These are phyloP conservation scores for Epithele typhae DNA, from an alignment of 768 basidiomycete species.

Conservation along the genomic window DNA sequence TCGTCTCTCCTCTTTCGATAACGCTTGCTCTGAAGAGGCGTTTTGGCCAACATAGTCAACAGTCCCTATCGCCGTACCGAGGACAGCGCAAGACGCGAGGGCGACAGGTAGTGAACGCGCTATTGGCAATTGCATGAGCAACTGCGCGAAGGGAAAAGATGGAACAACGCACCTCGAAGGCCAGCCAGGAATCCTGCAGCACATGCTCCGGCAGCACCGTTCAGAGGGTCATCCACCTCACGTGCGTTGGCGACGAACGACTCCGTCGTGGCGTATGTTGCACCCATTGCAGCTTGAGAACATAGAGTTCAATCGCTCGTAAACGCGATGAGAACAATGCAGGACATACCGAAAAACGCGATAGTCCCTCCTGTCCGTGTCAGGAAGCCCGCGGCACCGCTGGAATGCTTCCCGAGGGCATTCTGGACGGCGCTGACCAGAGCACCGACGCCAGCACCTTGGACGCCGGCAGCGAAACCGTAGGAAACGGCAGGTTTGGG, in stretches of 20 bases:
- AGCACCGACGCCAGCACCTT: constrained; percentile 60
- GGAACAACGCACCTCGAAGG: constrained; percentile 56
- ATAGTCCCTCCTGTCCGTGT: constrained; percentile 87
- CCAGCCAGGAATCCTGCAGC: constrained; percentile 93
- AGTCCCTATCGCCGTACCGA: constrained; percentile 77
- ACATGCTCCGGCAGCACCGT: constrained; percentile 83
- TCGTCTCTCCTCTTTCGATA: constrained; percentile 62
- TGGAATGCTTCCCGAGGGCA: constrained; percentile 70
- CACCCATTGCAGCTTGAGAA: constrained; percentile 78
- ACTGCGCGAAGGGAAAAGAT: too few species aligned
- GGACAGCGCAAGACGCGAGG: constrained; percentile 68
- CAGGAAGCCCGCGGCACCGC: constrained; percentile 81
- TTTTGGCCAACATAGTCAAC: constrained; percentile 73
- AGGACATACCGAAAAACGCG: constrained; percentile 78
- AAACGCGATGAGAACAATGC: neutral
- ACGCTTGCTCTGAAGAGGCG: constrained; percentile 42
- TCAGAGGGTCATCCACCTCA: constrained; percentile 72
- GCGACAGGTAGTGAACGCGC: constrained; percentile 84
- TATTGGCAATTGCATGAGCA: constrained; percentile 24
- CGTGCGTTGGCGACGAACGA: constrained; percentile 77
- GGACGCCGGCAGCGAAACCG: constrained; percentile 55
- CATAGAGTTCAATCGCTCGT: constrained; percentile 1
- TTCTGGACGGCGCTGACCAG: constrained; percentile 76
- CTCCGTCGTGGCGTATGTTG: constrained; percentile 81
- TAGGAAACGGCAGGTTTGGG: constrained; percentile 53